Evolutionary conservation across 305 asterid species (phyloP).

Genomic region (Nicotiana rustica): DNA sequence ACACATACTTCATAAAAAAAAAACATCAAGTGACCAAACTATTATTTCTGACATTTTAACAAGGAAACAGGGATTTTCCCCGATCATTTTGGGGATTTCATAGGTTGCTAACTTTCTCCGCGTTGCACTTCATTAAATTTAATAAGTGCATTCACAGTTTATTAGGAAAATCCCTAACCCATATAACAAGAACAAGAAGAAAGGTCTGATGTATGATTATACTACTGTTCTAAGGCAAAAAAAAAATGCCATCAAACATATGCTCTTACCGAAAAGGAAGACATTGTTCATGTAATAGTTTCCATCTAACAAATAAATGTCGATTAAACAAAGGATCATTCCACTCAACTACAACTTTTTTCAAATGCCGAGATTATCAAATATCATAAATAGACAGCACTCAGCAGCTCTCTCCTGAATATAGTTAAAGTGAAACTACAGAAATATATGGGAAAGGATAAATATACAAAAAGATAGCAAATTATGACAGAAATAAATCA

Average conservation of each 20-base stretch:
- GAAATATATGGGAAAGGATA: not conserved
- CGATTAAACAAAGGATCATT: not conserved
- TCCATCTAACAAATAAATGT: constrained; percentile 15
- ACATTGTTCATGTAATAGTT: not conserved
- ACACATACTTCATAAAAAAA: not conserved
- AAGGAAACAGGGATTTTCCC: not conserved
- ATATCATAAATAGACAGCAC: not conserved
- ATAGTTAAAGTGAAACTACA: not conserved
- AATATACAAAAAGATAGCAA: not conserved
- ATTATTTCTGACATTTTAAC: not conserved
- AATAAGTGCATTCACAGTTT: not conserved
- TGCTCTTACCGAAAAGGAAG: not conserved
- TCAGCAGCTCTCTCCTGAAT: not conserved
- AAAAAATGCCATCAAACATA: not conserved
- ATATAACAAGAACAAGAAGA: not conserved
- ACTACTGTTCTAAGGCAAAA: not conserved
- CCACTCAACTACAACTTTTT: not conserved
- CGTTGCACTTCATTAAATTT: not conserved
- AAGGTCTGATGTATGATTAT: not conserved
- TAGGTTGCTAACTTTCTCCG: not conserved
- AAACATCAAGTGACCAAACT: not conserved
- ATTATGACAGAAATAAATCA: constrained; percentile 7
- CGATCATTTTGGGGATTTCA: not conserved
- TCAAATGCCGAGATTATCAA: not conserved
- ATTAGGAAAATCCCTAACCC: not conserved